These are phyloP conservation scores for Colletotrichum cordylinicola DNA, from an alignment of 2,329 filamentous ascomycete genomes.

Conservation along the genomic window DNA sequence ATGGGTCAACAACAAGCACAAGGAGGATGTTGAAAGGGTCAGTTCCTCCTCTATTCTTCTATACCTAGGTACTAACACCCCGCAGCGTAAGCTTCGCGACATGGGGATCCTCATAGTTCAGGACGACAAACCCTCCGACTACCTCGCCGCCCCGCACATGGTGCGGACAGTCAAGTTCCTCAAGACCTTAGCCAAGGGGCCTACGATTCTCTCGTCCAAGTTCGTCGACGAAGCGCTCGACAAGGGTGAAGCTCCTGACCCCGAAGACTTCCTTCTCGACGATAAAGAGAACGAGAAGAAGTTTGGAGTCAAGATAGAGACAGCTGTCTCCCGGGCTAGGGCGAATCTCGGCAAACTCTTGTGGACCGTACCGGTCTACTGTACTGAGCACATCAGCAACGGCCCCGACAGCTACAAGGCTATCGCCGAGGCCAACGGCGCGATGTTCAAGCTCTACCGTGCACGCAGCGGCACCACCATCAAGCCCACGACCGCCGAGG, in stretches of 20 bases:
- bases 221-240: slow-evolving; percentile 83
- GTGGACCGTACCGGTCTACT: slow-evolving; percentile 80
- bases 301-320: slow-evolving; percentile 72
- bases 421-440: slow-evolving; percentile 90
- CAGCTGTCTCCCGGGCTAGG: slow-evolving; percentile 73
- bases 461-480: slow-evolving; percentile 74
- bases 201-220: slow-evolving; percentile 75
- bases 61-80: slow-evolving; percentile 23
- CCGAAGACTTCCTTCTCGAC: slow-evolving; percentile 70
- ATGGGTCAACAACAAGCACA: slow-evolving; percentile 77
- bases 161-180: slow-evolving; percentile 95
- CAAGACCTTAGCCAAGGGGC: slow-evolving; percentile 81
- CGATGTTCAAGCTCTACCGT: slow-evolving; percentile 78
- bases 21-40: slow-evolving; percentile 83
- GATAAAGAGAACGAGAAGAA: slow-evolving; percentile 77
- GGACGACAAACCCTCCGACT: slow-evolving; percentile 78
- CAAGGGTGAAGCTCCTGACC: slow-evolving; percentile 66
- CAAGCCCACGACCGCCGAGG: slow-evolving; percentile 65
- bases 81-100: slow-evolving; percentile 78
- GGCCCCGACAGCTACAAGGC: slow-evolving; percentile 84
- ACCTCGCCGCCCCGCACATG: slow-evolving; percentile 85
- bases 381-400: slow-evolving; percentile 79
- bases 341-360: slow-evolving; percentile 80
- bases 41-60: slow-evolving; percentile 36
- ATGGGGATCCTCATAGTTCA: slow-evolving; percentile 83